phyloP scores from a whole-genome alignment of 2,329 filamentous ascomycete genomes.

The Aspergillus fumigatus region DNA sequence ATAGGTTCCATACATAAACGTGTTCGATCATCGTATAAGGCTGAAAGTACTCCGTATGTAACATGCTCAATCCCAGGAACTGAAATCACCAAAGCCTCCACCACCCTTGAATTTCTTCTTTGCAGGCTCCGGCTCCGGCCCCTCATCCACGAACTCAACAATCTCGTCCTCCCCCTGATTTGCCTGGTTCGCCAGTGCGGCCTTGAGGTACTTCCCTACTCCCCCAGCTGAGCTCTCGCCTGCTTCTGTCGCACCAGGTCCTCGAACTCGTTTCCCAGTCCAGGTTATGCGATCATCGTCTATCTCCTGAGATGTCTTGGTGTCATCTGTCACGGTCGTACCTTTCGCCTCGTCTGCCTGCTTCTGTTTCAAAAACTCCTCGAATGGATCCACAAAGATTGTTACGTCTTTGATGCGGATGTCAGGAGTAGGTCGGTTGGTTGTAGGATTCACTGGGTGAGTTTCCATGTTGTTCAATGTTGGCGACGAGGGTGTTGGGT shows the following conservation, averaged over 20 bases:
- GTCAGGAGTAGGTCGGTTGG: slow-evolving; percentile 69
- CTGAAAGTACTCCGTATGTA: neutral
- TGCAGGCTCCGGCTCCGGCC: slow-evolving; percentile 62
- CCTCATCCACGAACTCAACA: slow-evolving; percentile 57
- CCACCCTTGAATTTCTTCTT: slow-evolving; percentile 71
- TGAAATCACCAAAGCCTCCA: slow-evolving; percentile 90
- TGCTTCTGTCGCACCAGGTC: slow-evolving; percentile 56
- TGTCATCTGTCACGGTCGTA: slow-evolving; percentile 18
- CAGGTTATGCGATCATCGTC: slow-evolving; percentile 91
- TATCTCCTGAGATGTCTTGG: slow-evolving; percentile 34
- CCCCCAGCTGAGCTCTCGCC: slow-evolving; percentile 43
- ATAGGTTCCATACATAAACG: neutral
- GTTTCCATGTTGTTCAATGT: slow-evolving; percentile 70
- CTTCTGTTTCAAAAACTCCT: slow-evolving; percentile 79
- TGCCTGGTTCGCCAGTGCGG: slow-evolving; percentile 41
- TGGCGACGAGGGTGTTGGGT: slow-evolving; percentile 40
- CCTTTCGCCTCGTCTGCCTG: slow-evolving; percentile 55
- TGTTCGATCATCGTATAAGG: neutral
- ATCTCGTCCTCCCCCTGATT: slow-evolving; percentile 52
- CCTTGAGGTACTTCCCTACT: slow-evolving; percentile 80
- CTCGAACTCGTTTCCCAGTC: slow-evolving; percentile 86
- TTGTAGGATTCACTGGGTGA: slow-evolving; percentile 66
- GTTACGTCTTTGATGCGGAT: slow-evolving; percentile 78
- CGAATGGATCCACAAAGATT: slow-evolving; percentile 90
- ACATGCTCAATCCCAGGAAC: slow-evolving; percentile 60